A percentile compares a stretch with the other conserved stretches of the same genome.
These are phyloP conservation scores for Pulveroboletus sp. DNA, from an alignment of 768 basidiomycete species.

Conservation along the genomic window DNA sequence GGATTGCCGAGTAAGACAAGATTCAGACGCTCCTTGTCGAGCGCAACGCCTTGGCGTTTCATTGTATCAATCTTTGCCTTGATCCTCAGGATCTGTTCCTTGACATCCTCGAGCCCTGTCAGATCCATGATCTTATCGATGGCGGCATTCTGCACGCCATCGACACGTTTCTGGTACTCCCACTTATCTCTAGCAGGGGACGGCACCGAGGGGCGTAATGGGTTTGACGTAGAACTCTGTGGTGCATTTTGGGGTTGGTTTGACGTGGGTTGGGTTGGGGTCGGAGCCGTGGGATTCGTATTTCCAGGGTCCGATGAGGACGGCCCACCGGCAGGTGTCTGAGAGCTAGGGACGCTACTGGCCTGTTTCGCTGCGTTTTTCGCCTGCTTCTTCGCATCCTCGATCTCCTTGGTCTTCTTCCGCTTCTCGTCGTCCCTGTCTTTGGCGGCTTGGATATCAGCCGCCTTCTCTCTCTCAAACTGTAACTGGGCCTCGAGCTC, in stretches of 20 bases:
- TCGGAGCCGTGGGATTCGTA: neutral
- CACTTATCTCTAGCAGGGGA: conserved; percentile 49
- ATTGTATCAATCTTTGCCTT: conserved; percentile 56
- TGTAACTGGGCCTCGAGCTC: conserved; percentile 42
- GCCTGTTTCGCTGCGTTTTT: conserved; percentile 12
- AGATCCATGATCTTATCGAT: conserved; percentile 69
- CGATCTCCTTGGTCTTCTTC: conserved; percentile 46
- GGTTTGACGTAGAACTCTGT: neutral
- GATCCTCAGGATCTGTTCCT: conserved; percentile 53
- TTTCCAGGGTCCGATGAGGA: conserved; percentile 2
- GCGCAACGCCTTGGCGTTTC: conserved; percentile 48
- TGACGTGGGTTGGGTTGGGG: conserved; percentile 1
- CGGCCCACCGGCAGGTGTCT: conserved; percentile 3
- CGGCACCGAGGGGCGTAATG: conserved; percentile 8
- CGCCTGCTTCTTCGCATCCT: conserved; percentile 25
- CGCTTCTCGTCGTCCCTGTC: conserved; percentile 39
- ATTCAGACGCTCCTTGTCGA: conserved; percentile 60
- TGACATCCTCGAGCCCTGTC: conserved; percentile 68
- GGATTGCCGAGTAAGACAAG: conserved; percentile 66
- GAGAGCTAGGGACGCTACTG: neutral
- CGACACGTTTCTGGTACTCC: conserved; percentile 53
- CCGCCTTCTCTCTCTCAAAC: conserved; percentile 22
- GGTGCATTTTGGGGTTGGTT: conserved; percentile 3
- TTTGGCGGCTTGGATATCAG: conserved; percentile 41
- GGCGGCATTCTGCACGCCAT: conserved; percentile 49